Base-by-base conservation (phyloP, 2,329 filamentous ascomycete genomes). In the Ophiostoma montium region DNA sequence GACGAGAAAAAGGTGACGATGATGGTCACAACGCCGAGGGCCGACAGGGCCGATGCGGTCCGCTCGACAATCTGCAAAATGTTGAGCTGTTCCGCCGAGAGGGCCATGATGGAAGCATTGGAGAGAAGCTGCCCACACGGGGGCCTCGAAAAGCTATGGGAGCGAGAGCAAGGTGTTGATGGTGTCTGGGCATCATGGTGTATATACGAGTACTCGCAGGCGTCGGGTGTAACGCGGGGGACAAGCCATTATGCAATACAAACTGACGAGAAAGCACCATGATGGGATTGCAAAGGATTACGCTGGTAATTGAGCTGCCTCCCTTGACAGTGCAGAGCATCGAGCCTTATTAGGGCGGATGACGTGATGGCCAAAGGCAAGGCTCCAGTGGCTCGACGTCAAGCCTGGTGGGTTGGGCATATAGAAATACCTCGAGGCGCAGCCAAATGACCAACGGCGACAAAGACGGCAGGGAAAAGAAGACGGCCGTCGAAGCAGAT, bases 11-110 rank as follows among this genome's bases (percentile, higher is more conserved):
- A 65, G 3, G 61, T 61, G 19, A 47, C 49, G 43, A 65, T 59
- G 49, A 65, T 65, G 4, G 60, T 60, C n/a, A 61, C 50, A 27
- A 64, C 59, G 12, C 63, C 63, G 8, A 63, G 10, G 13, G 59
- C 58, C 6, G 63, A 65, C 10, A 65, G 55, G 2, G 53, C 52
- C 4, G 63, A 65, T 12, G 58, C 55, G 27, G 55, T 54, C 15
- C 63, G 61, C 35, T 60, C 62, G 21, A 62, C 55, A 45, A 61
- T 58, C 41, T 58, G 54, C 36, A 65, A 50, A 1, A 41, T 52
- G 38, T 47, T 45, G 5, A 58, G 48, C 55, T 65, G 58, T 4
- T 57, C 56, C n/a, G 52, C 46, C 18, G 58, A 53, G 41, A 62
- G 55, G 38, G 54, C 18, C 52, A 54, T 54, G 11, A 18, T 19